Conservation (phyloP, 768 basidiomycete genomes). For the Sutorius australiensis region DNA sequence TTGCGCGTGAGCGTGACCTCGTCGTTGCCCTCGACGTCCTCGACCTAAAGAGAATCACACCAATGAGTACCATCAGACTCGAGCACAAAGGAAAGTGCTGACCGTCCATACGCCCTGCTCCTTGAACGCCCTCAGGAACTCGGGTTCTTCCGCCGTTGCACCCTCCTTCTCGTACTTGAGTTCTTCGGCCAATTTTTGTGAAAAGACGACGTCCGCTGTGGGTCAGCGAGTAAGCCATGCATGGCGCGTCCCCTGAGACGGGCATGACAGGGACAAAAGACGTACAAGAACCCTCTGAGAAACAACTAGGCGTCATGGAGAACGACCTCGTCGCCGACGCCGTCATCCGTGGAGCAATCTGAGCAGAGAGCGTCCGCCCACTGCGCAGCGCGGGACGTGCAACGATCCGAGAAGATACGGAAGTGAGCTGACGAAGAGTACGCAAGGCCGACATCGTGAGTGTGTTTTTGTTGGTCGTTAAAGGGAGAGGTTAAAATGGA, state of each 20-base stretch:
- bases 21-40: conserved; percentile 68
- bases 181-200: conserved; percentile 76
- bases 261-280: conserved; percentile 12
- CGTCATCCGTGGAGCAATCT: conserved; percentile 12
- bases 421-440: conserved; percentile 53
- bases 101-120: conserved; percentile 77
- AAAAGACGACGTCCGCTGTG: conserved; percentile 69
- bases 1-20: conserved; percentile 79
- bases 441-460: conserved; percentile 60
- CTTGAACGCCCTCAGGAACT: conserved; percentile 76
- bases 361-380: conserved; percentile 18
- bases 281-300: conserved; percentile 45
- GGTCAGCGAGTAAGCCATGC: not conserved
- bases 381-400: conserved; percentile 24
- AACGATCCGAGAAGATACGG: conserved; percentile 39
- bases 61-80: not conserved
- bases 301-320: conserved; percentile 35
- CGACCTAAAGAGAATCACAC: conserved; percentile 45
- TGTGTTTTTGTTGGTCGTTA: conserved; percentile 1
- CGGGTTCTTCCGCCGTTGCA: conserved; percentile 47
- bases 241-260: too few species aligned
- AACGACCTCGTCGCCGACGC: conserved; percentile 36
- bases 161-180: conserved; percentile 80
- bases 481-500: not conserved
- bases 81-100: not conserved